A percentile compares a stretch with the other conserved stretches of the same genome.
Conservation (phyloP, 768 basidiomycete genomes). For the Suillus americanus region DNA sequence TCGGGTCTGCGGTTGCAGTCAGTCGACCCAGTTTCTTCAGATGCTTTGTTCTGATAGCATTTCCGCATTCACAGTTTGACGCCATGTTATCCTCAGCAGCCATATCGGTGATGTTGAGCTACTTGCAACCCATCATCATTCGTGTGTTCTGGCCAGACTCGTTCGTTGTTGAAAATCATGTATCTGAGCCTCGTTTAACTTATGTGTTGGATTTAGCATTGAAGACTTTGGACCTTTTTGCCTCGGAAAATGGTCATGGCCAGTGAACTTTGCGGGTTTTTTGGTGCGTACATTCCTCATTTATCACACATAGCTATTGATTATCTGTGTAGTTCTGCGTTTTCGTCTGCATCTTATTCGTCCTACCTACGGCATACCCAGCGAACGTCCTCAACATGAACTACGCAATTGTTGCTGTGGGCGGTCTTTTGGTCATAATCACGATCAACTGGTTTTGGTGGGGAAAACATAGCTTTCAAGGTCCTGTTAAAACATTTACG, state of each 20-base stretch:
- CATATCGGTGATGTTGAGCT: constrained; percentile 58
- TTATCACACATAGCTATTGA: not conserved
- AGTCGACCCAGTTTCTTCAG: constrained; percentile 17
- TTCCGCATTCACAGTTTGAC: constrained; percentile 40
- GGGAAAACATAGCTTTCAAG: constrained; percentile 45
- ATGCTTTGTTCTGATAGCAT: not conserved
- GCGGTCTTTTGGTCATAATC: constrained; percentile 46
- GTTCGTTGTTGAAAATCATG: constrained; percentile 28
- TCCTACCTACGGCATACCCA: constrained; percentile 55
- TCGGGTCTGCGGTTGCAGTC: constrained; percentile 55
- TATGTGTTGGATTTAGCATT: constrained; percentile 50
- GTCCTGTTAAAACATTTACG: constrained; percentile 41
- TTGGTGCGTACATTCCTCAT: constrained; percentile 31
- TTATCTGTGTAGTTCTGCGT: constrained; percentile 40
- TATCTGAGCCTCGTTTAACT: constrained; percentile 40
- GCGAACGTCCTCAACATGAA: constrained; percentile 55
- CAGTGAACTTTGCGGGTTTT: constrained; percentile 48
- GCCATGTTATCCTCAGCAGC: constrained; percentile 57
- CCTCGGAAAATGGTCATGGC: constrained; percentile 53
- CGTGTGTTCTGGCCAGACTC: constrained; percentile 57
- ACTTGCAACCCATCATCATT: constrained; percentile 56
- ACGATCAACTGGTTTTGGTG: constrained; percentile 45
- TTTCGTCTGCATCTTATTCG: constrained; percentile 55
- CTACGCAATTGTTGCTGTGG: constrained; percentile 56
- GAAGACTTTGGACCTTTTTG: constrained; percentile 49